Evolutionary conservation across 2,329 filamentous ascomycete genomes (phyloP).

Genomic region (Hymenoscyphus repandus): DNA sequence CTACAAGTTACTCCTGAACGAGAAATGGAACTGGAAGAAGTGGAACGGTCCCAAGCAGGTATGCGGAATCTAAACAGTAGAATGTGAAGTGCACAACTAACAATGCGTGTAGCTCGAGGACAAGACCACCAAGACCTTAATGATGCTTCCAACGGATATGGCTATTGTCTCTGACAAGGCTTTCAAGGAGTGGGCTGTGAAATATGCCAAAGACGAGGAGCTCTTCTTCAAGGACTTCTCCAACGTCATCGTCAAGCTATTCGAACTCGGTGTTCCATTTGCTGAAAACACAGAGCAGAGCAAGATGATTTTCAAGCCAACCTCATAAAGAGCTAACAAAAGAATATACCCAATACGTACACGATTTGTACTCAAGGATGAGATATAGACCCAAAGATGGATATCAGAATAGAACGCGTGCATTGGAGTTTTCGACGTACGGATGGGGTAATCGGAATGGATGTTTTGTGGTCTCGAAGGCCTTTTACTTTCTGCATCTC

Average conservation of each 20-base stretch:
- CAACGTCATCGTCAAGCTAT: constrained; percentile 71
- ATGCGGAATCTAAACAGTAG: constrained; percentile 17
- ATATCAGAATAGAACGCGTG: constrained; percentile 6
- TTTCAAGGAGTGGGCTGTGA: constrained; percentile 74
- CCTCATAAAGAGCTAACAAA: constrained; percentile 25
- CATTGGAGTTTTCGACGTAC: constrained; percentile 4
- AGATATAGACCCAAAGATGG: constrained; percentile 8
- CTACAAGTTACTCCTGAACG: constrained; percentile 78
- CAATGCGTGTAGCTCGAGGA: constrained; percentile 64
- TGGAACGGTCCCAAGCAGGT: constrained; percentile 82
- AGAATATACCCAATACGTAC: constrained; percentile 8
- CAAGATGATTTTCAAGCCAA: constrained; percentile 60
- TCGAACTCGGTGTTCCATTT: constrained; percentile 94
- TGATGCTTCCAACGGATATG: constrained; percentile 97
- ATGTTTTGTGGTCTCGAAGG: constrained; percentile 1
- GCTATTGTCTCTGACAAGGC: constrained; percentile 81
- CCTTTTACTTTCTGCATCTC: no score
- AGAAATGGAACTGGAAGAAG: constrained; percentile 91
- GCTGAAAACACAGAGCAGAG: constrained; percentile 53
- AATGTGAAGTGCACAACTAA: neutral
- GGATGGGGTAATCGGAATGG: neutral
- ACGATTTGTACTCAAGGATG: constrained; percentile 9
- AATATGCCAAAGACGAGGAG: constrained; percentile 87
- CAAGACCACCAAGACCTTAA: constrained; percentile 77
- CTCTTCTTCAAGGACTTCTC: constrained; percentile 92